Evolutionary conservation across 108 stramenopile species (phyloP).

Genomic region (Nannochloropsis granulata): DNA sequence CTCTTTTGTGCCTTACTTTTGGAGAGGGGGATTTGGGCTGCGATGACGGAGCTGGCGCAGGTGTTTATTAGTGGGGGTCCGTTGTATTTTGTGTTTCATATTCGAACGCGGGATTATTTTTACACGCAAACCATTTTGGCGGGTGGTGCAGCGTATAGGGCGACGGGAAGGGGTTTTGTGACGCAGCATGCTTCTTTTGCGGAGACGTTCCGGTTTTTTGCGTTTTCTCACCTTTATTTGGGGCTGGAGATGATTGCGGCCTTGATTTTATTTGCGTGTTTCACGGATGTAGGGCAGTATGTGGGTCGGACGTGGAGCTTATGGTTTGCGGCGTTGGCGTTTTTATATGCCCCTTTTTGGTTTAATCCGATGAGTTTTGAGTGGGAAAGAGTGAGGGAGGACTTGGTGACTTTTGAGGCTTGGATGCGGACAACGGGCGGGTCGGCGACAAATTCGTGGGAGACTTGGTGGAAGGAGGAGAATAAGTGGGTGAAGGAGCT

Average conservation of each 20-base stretch:
- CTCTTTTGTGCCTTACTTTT: conserved; percentile 86
- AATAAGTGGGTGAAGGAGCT: conserved; percentile 64
- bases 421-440: conserved; percentile 56
- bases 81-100: conserved; percentile 97
- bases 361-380: conserved; percentile 97
- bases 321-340: conserved; percentile 83
- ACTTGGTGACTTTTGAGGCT: conserved; percentile 42
- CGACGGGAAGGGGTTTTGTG: conserved; percentile 96
- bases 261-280: conserved; percentile 66
- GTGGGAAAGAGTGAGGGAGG: conserved; percentile 52
- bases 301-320: conserved; percentile 89
- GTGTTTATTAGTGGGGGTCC: conserved; percentile 93
- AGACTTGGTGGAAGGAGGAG: conserved; percentile 42
- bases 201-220: conserved; percentile 90
- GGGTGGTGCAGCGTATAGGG: conserved; percentile 88
- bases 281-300: conserved; percentile 76
- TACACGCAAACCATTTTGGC: conserved; percentile 92
- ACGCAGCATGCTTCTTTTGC: conserved; percentile 88
- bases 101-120: conserved; percentile 92
- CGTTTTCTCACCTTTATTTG: conserved; percentile 87
- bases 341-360: conserved; percentile 96
- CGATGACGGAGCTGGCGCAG: conserved; percentile 57
- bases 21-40: conserved; percentile 76
- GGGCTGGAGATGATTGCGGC: conserved; percentile 82
- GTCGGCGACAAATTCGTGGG: conserved; percentile 31